Percentiles rank a stretch among this genome's conserved stretches.
phyloP scores from a whole-genome alignment of 495 filamentous ascomycete genomes.

The Apiosordaria backusii region DNA sequence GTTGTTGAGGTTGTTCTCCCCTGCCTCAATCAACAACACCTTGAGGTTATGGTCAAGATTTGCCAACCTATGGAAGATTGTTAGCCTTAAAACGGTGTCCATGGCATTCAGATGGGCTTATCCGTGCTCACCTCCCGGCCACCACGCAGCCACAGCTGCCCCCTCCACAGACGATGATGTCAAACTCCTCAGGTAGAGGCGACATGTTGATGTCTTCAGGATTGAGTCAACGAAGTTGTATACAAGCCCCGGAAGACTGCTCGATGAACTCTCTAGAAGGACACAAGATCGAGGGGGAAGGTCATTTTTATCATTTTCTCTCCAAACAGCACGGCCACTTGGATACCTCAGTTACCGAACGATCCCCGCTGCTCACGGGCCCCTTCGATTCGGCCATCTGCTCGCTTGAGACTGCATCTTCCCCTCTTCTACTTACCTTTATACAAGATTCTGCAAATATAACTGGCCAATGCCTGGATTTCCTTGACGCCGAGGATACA shows the following conservation, averaged over 20 bases:
- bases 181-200: conserved; percentile 64
- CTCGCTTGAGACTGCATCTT: not conserved
- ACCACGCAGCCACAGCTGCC: conserved; percentile 70
- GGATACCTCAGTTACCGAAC: conserved; percentile 18
- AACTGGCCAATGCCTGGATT: conserved; percentile 12
- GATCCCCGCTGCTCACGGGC: not conserved
- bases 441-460: not conserved
- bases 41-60: conserved; percentile 78
- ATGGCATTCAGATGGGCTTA: not conserved
- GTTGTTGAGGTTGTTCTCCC: conserved; percentile 78
- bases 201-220: conserved; percentile 29
- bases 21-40: conserved; percentile 74
- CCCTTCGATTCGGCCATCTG: not conserved
- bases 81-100: not conserved
- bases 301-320: not conserved
- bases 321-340: not conserved
- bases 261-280: not conserved
- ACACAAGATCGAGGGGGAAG: not conserved
- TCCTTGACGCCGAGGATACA: not conserved
- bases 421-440: not conserved
- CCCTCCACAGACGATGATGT: conserved; percentile 81
- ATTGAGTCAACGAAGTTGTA: not conserved
- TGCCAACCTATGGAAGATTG: conserved; percentile 52
- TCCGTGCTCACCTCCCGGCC: conserved; percentile 54
- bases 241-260: not conserved